Base-by-base conservation (phyloP, 108 stramenopile species). In the Seminavis robusta region DNA sequence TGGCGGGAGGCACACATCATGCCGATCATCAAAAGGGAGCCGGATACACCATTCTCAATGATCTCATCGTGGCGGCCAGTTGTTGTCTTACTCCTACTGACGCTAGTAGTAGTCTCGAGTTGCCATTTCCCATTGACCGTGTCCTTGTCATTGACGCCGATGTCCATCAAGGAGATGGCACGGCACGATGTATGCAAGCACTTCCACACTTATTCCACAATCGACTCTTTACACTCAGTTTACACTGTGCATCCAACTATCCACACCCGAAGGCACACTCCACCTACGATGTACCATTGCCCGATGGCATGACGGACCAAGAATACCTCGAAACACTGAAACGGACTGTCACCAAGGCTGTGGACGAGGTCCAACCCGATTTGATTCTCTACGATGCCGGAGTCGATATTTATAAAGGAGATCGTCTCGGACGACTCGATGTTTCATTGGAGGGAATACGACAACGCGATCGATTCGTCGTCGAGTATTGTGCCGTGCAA, bases 1-100 rank as follows among this genome's bases (percentile, higher is more conserved):
- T 86, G 17, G 86, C 83, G 10, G 92, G 92, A 1, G 92, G 92
- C 9, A 89, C 87, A 1, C 92, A 93, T 66, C 91, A 92, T 59
- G 91, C 91, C 2, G 52, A 76, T 31, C 46, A 39, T 1, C 57
- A 45, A 0, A 40, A 56, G 25, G 91, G 91, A 8, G 82, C 75
- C 19, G 91, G 91, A 25, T 92, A 75, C 61, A 88, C 87, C 0
- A 84, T 89, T 39, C 53, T 89, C 32, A 89, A 88, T 59, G 91
- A 93, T 65, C 49, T 93, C 34, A 85, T 83, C 8, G 69, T 87
- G 4, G 67, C 85, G 11, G 62, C 65, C 19, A n/a, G 19, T 1
- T 26, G 11, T 36, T 44, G 6, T 38, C 20, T 1, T 52, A 1
- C n/a, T 25, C 51, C 31, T 23, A 33, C 19, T 9, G 23, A 61